These are phyloP conservation scores for Cercospora berteroae DNA, from an alignment of 2,329 filamentous ascomycete genomes.

Conservation along the genomic window DNA sequence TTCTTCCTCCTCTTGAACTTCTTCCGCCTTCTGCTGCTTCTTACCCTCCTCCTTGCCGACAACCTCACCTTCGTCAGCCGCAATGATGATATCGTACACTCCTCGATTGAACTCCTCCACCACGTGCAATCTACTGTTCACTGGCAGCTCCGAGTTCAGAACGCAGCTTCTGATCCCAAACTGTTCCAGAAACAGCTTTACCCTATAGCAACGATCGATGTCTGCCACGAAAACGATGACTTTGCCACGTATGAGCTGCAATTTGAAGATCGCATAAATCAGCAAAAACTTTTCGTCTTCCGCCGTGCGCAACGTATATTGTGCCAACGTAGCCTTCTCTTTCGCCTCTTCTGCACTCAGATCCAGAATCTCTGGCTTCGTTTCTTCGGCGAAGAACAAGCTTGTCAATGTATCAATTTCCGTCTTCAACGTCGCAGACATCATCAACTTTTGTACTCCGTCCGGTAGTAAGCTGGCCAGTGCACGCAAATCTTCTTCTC, in stretches of 20 bases:
- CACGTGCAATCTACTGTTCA: conserved; percentile 89
- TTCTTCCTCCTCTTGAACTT: conserved; percentile 34
- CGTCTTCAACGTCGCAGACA: conserved; percentile 86
- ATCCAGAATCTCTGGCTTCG: conserved; percentile 68
- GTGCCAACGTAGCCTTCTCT: conserved; percentile 65
- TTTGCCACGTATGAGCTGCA: conserved; percentile 91
- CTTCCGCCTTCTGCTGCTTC: conserved; percentile 32
- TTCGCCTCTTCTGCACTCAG: conserved; percentile 70
- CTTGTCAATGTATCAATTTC: conserved; percentile 84
- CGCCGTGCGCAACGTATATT: conserved; percentile 88
- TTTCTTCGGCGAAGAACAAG: conserved; percentile 67
- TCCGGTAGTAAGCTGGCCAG: conserved; percentile 76
- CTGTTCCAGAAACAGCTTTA: conserved; percentile 95
- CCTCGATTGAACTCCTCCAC: conserved; percentile 97
- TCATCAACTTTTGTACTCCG: conserved; percentile 84
- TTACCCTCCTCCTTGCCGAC: conserved; percentile 61
- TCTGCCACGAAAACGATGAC: conserved; percentile 81
- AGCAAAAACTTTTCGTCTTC: conserved; percentile 97
- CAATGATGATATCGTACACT: conserved; percentile 97
- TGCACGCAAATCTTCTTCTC: conserved; percentile 82
- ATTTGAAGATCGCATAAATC: conserved; percentile 90
- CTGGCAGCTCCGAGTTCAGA: conserved; percentile 87
- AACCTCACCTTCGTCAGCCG: conserved; percentile 86
- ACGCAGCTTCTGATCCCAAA: conserved; percentile 93
- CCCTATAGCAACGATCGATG: conserved; percentile 82